Base-by-base conservation (phyloP, 2,329 filamentous ascomycete species). In the Trichoderma koningiopsis region DNA sequence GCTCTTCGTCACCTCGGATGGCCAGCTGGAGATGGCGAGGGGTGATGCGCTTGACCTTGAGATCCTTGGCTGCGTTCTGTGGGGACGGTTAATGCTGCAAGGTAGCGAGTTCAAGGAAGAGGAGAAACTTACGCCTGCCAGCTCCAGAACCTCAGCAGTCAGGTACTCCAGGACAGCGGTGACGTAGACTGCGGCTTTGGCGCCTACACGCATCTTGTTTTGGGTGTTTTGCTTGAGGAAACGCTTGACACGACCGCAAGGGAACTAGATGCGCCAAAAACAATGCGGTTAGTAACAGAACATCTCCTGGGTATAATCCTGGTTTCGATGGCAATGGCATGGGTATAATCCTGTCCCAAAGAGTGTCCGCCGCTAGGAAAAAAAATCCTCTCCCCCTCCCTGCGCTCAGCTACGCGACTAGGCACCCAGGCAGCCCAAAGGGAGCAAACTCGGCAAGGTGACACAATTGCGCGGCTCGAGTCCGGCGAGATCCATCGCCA, bases 1-100 rank as follows among this genome's bases (percentile, higher is more conserved):
- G 87, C 83, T 99, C 96, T 84, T 99, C 96, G 82, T 99, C 96
- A 79, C 96, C 96, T 78, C 96, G 94, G 79, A 99, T 99, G 77
- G 96, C 96, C 72, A 99, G 92, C 83, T 99, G 96, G 73, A 99
- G 85, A 82, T 99, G 96, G 81, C 96, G 94, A 68, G 96, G 96
- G 14, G 95, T 98, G 83, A 99, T 99, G 83, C 96, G 96, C 90
- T 98, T 99, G 85, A 98, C 96, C 85, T 98, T 99, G 79, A 98
- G 92, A 82, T 99, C 96, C 88, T 98, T 98, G 82, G 96, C 96
- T 66, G 96, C 96, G 81, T 99, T 99, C 88, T 91, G 76, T 53
- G 43, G 22, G 19, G 61, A 47, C 37, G 22, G 40, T 67, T 52
- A 67, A 43, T n/a, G 73, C 78, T 55, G 77, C 70, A 40, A 31